Conservation (phyloP, 306 rosid species). For the Rosa multiflora region DNA sequence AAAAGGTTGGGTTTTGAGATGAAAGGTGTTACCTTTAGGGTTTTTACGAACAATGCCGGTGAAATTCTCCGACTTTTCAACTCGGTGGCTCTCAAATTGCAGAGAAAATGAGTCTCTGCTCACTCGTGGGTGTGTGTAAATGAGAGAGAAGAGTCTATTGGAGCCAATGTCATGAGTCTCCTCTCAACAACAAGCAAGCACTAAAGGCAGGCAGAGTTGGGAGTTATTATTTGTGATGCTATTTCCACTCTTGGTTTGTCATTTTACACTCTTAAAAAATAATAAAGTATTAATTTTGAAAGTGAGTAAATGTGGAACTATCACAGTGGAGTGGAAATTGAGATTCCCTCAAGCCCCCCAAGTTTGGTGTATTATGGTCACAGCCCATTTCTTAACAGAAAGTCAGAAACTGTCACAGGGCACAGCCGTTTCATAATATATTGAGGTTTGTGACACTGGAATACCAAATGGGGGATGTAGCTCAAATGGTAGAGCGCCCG, state of each 20-base stretch:
- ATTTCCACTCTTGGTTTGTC: not conserved
- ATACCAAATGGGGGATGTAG: not conserved
- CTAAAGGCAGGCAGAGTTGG: not conserved
- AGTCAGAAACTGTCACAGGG: too few species aligned
- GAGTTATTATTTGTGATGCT: not conserved
- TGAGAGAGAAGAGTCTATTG: not conserved
- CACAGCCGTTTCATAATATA: too few species aligned
- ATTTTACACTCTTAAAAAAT: not conserved
- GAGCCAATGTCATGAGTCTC: not conserved
- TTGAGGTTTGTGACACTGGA: too few species aligned
- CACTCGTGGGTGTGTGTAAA: not conserved
- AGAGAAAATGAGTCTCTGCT: not conserved
- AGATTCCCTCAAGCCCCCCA: not conserved
- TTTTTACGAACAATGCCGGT: slow-evolving; percentile 11
- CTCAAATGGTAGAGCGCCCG: too few species aligned
- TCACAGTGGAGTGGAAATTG: too few species aligned
- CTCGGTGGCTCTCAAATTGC: not conserved
- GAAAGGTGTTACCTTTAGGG: not conserved
- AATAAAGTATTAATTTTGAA: not conserved
- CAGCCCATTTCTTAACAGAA: not conserved
- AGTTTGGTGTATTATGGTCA: not conserved
- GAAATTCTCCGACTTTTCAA: not conserved
- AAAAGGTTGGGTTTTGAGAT: not conserved
- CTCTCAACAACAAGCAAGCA: not conserved
- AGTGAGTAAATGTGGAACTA: not conserved